phyloP scores from a whole-genome alignment of 1,284 basidiomycete species.

The Anthracocystis walkeri region DNA sequence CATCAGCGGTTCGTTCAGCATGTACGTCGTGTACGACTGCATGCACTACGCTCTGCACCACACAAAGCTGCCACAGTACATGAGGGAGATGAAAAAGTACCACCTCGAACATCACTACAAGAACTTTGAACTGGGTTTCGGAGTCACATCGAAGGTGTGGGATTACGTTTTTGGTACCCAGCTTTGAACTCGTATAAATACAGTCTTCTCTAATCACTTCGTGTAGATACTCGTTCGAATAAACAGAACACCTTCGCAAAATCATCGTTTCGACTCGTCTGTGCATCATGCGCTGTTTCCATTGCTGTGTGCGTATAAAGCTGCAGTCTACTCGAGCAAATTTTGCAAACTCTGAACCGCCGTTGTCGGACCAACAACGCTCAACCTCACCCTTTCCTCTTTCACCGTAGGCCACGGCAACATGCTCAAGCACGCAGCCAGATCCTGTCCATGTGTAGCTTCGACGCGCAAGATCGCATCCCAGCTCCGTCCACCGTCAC shows the following conservation, averaged over 20 bases:
- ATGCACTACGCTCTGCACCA: conserved; percentile 70
- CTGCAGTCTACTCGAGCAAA: conserved; percentile 10
- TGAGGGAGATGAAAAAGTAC: conserved; percentile 94
- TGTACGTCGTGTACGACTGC: conserved; percentile 77
- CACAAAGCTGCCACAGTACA: conserved; percentile 79
- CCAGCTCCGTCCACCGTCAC: conserved; percentile 3
- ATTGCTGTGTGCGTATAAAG: not conserved
- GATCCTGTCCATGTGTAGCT: conserved; percentile 24
- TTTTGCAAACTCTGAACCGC: conserved; percentile 27
- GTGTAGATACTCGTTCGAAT: not conserved
- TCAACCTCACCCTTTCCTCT: conserved; percentile 9
- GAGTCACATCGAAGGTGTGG: conserved; percentile 95
- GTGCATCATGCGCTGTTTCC: not conserved
- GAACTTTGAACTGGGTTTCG: conserved; percentile 96
- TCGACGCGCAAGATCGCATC: conserved; percentile 28
- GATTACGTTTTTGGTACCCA: conserved; percentile 89
- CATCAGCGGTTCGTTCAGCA: conserved; percentile 88
- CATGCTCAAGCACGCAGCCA: conserved; percentile 27
- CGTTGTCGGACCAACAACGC: conserved; percentile 31
- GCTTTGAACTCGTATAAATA: conserved; percentile 29
- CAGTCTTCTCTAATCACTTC: not conserved
- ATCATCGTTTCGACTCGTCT: not conserved
- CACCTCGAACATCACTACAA: conserved; percentile 93
- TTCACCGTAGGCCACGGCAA: conserved; percentile 23
- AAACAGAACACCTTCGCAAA: not conserved